Conservation (phyloP, 1,284 basidiomycete genomes). For the Neonothopanus nambi region DNA sequence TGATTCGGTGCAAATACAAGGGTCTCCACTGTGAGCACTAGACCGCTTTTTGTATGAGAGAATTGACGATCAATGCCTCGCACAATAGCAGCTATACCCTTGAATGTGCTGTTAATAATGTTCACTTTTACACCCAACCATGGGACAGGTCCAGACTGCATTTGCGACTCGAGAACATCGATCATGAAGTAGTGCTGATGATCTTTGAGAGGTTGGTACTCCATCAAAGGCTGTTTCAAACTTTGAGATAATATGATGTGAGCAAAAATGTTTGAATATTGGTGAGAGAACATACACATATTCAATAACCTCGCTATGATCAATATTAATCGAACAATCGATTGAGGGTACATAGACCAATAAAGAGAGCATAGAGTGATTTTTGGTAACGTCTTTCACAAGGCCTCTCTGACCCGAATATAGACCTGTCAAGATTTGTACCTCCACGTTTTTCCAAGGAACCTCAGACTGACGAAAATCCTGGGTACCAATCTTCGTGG, state of each 20-base stretch:
- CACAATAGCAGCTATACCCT: neutral
- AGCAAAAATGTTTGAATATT: neutral
- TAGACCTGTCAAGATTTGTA: neutral
- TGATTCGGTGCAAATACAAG: neutral
- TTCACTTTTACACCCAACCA: constrained; percentile 3
- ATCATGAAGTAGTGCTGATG: neutral
- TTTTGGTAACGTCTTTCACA: neutral
- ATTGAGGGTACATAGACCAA: neutral
- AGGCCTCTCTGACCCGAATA: neutral
- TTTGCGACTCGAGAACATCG: neutral
- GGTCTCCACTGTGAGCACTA: constrained; percentile 1
- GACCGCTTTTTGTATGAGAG: neutral
- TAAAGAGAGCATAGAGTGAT: neutral
- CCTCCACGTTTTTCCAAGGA: neutral
- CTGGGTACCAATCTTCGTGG: neutral
- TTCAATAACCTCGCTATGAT: neutral
- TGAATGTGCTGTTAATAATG: neutral
- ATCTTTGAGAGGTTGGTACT: neutral
- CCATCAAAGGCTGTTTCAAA: neutral
- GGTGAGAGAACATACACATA: neutral
- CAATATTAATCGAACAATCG: constrained; percentile 2
- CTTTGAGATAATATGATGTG: neutral
- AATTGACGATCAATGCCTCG: neutral
- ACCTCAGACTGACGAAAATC: neutral
- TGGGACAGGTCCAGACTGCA: constrained; percentile 1